Evolutionary conservation across 805 yeast species (phyloP).

Genomic region (Vanderwaltozyma tropicalis): DNA sequence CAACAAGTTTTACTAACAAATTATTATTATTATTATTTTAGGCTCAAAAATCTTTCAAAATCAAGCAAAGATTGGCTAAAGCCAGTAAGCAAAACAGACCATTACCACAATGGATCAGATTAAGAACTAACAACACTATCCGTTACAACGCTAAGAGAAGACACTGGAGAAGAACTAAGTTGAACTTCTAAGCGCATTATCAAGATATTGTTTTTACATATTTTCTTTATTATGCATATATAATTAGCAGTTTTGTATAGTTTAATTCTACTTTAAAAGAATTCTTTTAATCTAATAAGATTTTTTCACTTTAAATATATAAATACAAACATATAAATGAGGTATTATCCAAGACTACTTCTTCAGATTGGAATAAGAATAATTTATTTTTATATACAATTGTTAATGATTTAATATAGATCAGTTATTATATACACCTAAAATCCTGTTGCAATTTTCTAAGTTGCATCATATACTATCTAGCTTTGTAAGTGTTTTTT

Average conservation of each 20-base stretch:
- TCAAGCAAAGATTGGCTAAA: conserved; percentile 97
- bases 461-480: conserved; percentile 29
- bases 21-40: conserved; percentile 17
- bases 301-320: background rate
- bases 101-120: conserved; percentile 98
- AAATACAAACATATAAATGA: too few relatives aligned
- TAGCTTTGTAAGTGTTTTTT: conserved; percentile 25
- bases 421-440: conserved; percentile 19
- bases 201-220: conserved; percentile 1
- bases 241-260: conserved; percentile 5
- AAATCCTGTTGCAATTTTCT: conserved; percentile 15
- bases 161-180: conserved; percentile 99
- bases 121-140: conserved; percentile 93
- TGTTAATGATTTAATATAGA: conserved; percentile 13
- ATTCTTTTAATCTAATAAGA: conserved; percentile 1
- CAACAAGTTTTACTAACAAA: background rate
- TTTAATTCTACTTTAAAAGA: conserved; percentile 3
- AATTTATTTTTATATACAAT: too few relatives aligned
- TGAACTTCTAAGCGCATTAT: conserved; percentile 66
- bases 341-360: background rate
- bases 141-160: conserved; percentile 99
- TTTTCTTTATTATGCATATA: conserved; percentile 4
- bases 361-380: background rate
- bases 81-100: conserved; percentile 98
- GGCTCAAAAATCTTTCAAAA: conserved; percentile 92